Evolutionary conservation across 805 yeast genomes (phyloP), one percentile per base, ranked within the genome.

Genomic region (Candida andamanensis): DNA sequence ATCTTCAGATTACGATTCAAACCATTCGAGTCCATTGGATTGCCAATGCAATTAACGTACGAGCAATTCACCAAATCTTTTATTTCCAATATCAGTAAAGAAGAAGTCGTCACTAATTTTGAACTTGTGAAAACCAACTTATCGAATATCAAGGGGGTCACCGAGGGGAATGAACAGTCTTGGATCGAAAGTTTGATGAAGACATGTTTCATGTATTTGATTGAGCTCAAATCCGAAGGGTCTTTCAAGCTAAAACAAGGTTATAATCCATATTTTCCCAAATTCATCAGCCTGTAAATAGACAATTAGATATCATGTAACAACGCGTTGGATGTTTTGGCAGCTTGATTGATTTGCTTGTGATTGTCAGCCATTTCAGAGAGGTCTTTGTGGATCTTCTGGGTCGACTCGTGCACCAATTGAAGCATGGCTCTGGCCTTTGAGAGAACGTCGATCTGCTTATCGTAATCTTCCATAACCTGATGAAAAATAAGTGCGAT

Each of bases 21-120:
- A 23, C 29, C 38, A 15, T 41, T 41, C 20, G 41, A 41, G 19
- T 39, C 43, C 4, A 35, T 41, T 20, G 43, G 42, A n/a, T 37
- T 39, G 6, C 46, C 46, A 5, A 6, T 34, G 1, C 30, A 28
- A 14, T 30, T 39, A 5, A 35, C 28, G 3, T 39, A 28, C 18
- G 18, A 22, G 2, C 29, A 33, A 15, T 39, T 29, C 23, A 3
- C 24, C n/a, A 15, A 17, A 5, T 19, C 39, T 3, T 29, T 41
- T n/a, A 17, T 28, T 2, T 13, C 12, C 3, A 32, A 32, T 19
- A 22, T 32, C 19, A 18, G 18, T 8, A 24, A 20, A 12, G 35
- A 33, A 4, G 33, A 30, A 7, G 15, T 33, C 6, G 15, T 23
- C 6, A 17, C 21, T 8, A 27, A 17, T 4, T 36, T 41, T 15